Base-by-base conservation (phyloP, 495 filamentous ascomycete genomes). In the Collariella sp. region DNA sequence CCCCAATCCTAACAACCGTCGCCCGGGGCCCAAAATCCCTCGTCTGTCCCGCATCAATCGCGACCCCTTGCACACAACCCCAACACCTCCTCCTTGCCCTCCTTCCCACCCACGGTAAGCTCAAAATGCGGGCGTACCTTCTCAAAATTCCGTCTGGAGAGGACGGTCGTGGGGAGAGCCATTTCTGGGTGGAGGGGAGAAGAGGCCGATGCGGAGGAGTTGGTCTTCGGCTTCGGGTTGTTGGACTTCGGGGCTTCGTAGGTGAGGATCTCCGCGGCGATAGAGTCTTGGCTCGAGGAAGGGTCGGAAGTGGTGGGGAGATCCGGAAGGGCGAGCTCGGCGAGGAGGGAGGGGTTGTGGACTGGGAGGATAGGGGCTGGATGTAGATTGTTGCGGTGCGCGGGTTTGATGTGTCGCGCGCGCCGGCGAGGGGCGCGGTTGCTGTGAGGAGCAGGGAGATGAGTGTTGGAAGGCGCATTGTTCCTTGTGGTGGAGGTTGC, bases 11-110 rank as follows among this genome's bases (percentile, higher is more conserved):
- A 29, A 76, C 57, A 19, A 86, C 65, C 52, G 71, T 64, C 2
- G 79, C 81, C 62, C 75, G 74, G 26, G 79, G 74, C 38, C 78
- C 71, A 64, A 81, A 81, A 55, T 80, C 77, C 35, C 78, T 63
- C 56, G 78, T 80, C 54, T 72, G 66, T 12, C 77, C 78, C 11
- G 78, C 78, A 56, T 81, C 77, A 50, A 81, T 75, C 54, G 56
- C 59, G 5, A 75, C 70, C 76, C 74, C 42, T 65, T 63, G 15
- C 64, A 55, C 47, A 62, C 63, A 20, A 72, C 74, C 9, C 75
- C 67, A n/a, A n/a, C 46, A 79, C n/a, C 35, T 18, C 47, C 12
- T 12, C 36, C 9, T 42, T 5, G 73, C 52, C 5, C 74, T 62
- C 61, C 23, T 70, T 72, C n/a, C 62, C 43, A 12, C 23, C 57